Percentiles rank a stretch among this genome's conserved stretches.
Evolutionary conservation across 306 rosid species (phyloP).

Genomic region (Lablab purpureus): DNA sequence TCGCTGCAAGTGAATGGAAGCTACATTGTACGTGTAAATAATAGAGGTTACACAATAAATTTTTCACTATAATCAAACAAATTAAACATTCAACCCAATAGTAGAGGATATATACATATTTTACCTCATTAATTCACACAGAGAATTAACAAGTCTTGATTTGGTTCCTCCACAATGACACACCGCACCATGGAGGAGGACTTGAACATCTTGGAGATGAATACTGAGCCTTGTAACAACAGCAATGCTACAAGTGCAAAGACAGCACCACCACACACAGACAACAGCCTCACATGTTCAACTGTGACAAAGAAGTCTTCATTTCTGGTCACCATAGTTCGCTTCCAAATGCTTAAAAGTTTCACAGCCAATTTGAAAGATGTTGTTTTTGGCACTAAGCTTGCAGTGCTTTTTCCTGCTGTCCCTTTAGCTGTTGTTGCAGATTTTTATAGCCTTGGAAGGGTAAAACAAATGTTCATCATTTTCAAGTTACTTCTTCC

Average conservation of each 20-base stretch:
- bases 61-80: not conserved
- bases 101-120: not conserved
- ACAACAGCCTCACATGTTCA: slow-evolving; percentile 28
- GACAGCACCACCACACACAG: not conserved
- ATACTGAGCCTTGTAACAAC: not conserved
- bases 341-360: slow-evolving; percentile 51
- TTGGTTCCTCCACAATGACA: not conserved
- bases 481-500: not conserved
- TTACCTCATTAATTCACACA: not conserved
- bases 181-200: slow-evolving; percentile 18
- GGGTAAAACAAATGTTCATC: slow-evolving; percentile 50
- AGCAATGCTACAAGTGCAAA: not conserved
- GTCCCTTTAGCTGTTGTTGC: slow-evolving; percentile 81
- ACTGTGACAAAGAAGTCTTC: slow-evolving; percentile 60
- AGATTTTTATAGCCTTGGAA: slow-evolving; percentile 58
- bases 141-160: not conserved
- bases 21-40: not conserved
- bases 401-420: slow-evolving; percentile 80
- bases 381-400: slow-evolving; percentile 82
- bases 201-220: slow-evolving; percentile 14
- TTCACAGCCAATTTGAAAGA: slow-evolving; percentile 61
- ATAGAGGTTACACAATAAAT: not conserved
- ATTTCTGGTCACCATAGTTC: slow-evolving; percentile 48
- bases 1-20: not conserved
- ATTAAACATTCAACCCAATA: not conserved